Evolutionary conservation across 2,329 filamentous ascomycete genomes (phyloP), one percentile per base, ranked within the genome.

Genomic region (Xylariales sp.): DNA sequence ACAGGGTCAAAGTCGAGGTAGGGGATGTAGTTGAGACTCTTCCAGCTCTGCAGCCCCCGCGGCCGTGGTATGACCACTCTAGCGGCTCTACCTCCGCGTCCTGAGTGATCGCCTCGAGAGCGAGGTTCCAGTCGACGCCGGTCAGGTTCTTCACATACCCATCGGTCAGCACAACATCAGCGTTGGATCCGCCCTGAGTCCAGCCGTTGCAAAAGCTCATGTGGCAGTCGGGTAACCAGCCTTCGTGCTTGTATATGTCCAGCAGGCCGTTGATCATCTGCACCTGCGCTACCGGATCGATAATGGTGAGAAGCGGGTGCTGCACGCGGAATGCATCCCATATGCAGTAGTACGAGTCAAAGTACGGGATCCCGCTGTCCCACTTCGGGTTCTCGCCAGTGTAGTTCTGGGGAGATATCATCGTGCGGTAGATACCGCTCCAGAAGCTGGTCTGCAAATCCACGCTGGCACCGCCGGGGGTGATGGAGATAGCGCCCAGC

Each of bases 21-120:
- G 0, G 82, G 81, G 11, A 86, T 83, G 48, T 83, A 86, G 4
- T 72, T 66, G 0, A 84, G 64, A 1, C 45, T 62, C 49, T 83
- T 83, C 81, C 82, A 85, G 46, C 76, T 81, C 11, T 64, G 56
- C 13, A 85, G 59, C 81, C 81, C n/a, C 82, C 82, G 2, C 80
- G 69, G 5, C 79, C 82, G 55, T 83, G 75, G 3, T 78, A 67
- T 12, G 72, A 64, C 81, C 81, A 85, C 45, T 83, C 76, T 3
- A 63, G 46, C 0, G 81, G 80, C 50, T 83, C 74, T 5, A 56
- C 55, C 40, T 83, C 79, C 2, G 79, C 80, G 43, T 86, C 80
- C 28, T 79, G 77, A 5, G 81, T 60, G 0, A 86, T 66, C 5
- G 82, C 82, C 55, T 81, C 70, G 38, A 83, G 81, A 0, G 74